These are phyloP conservation scores for Ustilago trichophora DNA, from an alignment of 1,284 basidiomycete genomes.

Conservation along the genomic window DNA sequence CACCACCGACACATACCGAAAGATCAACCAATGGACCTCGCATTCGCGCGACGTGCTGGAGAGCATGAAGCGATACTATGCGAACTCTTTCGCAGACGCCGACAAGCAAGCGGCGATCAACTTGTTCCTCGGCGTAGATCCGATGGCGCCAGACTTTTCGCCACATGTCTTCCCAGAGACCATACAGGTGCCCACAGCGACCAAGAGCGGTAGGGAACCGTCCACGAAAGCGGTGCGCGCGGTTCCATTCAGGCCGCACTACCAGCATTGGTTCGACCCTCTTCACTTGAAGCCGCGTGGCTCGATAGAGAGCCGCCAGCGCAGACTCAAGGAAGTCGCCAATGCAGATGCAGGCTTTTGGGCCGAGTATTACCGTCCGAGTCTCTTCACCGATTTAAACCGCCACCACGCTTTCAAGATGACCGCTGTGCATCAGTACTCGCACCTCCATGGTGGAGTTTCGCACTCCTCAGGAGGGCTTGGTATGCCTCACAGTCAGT, in stretches of 20 bases:
- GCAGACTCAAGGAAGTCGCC: constrained; percentile 51
- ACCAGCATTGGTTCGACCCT: constrained; percentile 56
- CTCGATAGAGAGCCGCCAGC: constrained; percentile 33
- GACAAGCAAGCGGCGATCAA: constrained; percentile 99
- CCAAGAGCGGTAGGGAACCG: background rate
- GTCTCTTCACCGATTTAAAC: constrained; percentile 63
- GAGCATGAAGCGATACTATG: constrained; percentile 93
- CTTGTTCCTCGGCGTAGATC: constrained; percentile 84
- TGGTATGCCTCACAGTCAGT: constrained; percentile 34
- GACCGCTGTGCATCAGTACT: constrained; percentile 62
- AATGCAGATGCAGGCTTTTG: constrained; percentile 59
- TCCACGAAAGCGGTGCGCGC: constrained; percentile 10
- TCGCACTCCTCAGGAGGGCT: constrained; percentile 18
- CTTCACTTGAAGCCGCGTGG: constrained; percentile 37
- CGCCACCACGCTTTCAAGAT: constrained; percentile 66
- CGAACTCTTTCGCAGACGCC: constrained; percentile 86
- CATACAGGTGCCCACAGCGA: constrained; percentile 8
- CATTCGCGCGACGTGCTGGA: constrained; percentile 97
- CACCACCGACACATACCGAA: constrained; percentile 92
- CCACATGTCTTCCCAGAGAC: constrained; percentile 30
- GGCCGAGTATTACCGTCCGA: constrained; percentile 65
- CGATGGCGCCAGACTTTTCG: constrained; percentile 35
- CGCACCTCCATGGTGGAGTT: constrained; percentile 19
- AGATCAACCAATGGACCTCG: constrained; percentile 93
- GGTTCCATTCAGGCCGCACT: constrained; percentile 43